Evolutionary conservation across 2,329 filamentous ascomycete genomes (phyloP), one percentile per base, ranked within the genome.

Genomic region (Pseudopithomyces chartarum): DNA sequence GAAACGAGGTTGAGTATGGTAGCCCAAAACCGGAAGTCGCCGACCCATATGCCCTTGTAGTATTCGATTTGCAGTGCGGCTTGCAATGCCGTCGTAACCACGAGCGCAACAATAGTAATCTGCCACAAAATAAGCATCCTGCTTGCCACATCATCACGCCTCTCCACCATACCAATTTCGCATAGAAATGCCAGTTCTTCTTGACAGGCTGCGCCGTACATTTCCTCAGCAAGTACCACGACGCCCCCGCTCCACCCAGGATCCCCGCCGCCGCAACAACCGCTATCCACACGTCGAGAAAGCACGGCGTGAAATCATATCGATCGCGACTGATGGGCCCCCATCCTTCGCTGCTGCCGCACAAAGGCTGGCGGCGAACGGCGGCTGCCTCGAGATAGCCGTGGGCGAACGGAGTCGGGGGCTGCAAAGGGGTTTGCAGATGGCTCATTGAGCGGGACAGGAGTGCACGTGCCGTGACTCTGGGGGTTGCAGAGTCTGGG

Each of bases 301-400:
- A 99, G 81, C 95, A 99, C 39, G 95, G 94, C 15, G 95, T 98
- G 70, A 99, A 92, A 79, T 99, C 95, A 77, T 92, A 97, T 75
- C 94, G 85, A 64, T 87, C 83, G 34, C 88, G 87, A 77, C 92
- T 97, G 73, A 99, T 74, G 20, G 95, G 95, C 1, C 96, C 96
- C 95, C 95, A 99, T 69, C 95, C 96, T 78, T 98, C 94, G 53
- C 83, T 81, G 78, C 97, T 95, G 75, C 90, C 87, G 79, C 94
- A 98, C 76, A 97, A 81, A 56, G 91, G 87, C 74, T 96, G 90
- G 63, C 79, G 79, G 54, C 74, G 66, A 50, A 65, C 61, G 50
- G 62, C 64, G 47, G 75, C 75, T 19, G 79, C 74, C 33, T 70
- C 82, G 59, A 91, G 83, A 76, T 91, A 91, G 66, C 73, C 72